These are phyloP conservation scores for Eutypella sp. DNA, from an alignment of 2,329 filamentous ascomycete genomes.

Conservation along the genomic window DNA sequence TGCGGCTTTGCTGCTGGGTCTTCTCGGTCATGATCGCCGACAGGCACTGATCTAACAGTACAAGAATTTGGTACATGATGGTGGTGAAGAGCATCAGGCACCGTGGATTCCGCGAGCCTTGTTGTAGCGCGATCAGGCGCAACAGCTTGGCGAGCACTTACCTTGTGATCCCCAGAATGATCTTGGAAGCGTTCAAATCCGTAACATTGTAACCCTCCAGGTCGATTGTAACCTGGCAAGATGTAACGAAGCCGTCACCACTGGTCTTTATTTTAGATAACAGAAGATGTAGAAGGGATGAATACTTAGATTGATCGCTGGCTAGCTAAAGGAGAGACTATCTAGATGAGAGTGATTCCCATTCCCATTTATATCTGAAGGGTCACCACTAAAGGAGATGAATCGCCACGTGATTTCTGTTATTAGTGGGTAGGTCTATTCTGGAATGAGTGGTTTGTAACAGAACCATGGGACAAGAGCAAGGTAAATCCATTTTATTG, in stretches of 20 bases:
- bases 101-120: conserved; percentile 3
- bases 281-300: too few relatives aligned
- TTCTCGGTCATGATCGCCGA: not conserved
- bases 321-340: too few relatives aligned
- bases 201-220: conserved; percentile 8
- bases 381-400: too few relatives aligned
- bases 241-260: too few relatives aligned
- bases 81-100: conserved; percentile 8
- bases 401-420: too few relatives aligned
- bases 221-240: conserved; percentile 8
- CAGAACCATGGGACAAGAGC: not conserved
- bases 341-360: too few relatives aligned
- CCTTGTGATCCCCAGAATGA: conserved; percentile 5
- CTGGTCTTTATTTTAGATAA: too few relatives aligned
- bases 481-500: conserved; percentile 4
- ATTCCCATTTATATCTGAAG: too few relatives aligned
- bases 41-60: conserved; percentile 5
- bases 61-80: conserved; percentile 10
- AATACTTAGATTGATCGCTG: too few relatives aligned
- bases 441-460: too few relatives aligned
- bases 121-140: conserved; percentile 3
- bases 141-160: conserved; percentile 1
- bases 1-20: not conserved
- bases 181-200: conserved; percentile 6
- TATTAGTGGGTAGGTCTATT: too few relatives aligned